Evolutionary conservation across 179 eudicot genomes (phyloP).

Genomic region (Beta lomatogona): DNA sequence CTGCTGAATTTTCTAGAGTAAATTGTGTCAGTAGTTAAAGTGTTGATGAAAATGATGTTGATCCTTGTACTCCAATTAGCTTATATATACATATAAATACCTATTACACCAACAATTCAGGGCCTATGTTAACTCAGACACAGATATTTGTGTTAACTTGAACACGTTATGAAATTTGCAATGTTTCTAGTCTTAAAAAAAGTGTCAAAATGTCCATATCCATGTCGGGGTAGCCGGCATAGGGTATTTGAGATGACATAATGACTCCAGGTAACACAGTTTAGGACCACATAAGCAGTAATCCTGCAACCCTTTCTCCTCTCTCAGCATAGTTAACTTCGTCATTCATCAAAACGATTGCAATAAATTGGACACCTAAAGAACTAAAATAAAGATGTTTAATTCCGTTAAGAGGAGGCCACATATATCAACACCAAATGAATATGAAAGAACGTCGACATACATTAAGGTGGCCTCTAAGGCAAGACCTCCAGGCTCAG

Average conservation of each 20-base stretch:
- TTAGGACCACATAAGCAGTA: neutral
- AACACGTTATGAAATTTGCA: neutral
- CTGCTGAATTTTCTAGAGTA: neutral
- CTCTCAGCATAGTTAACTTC: no score
- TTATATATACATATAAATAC: no score
- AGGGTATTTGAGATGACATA: neutral
- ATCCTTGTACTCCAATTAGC: neutral
- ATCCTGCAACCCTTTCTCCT: neutral
- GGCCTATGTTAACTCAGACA: neutral
- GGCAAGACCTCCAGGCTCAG: conserved; percentile 92
- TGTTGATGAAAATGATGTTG: neutral
- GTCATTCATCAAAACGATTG: neutral
- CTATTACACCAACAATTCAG: no score
- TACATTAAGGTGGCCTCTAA: conserved; percentile 91
- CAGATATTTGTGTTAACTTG: neutral
- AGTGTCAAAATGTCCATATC: neutral
- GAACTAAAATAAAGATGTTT: neutral
- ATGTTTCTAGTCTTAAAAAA: neutral
- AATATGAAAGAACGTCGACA: neutral
- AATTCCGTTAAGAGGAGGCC: neutral
- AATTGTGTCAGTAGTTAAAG: neutral
- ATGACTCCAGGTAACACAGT: neutral
- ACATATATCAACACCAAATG: neutral
- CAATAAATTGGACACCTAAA: no score
- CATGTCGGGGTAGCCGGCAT: no score